A percentile compares a stretch with the other conserved stretches of the same genome.
These are phyloP conservation scores for Colletotrichum abscissum DNA, from an alignment of 2,329 filamentous ascomycete genomes.

Conservation along the genomic window DNA sequence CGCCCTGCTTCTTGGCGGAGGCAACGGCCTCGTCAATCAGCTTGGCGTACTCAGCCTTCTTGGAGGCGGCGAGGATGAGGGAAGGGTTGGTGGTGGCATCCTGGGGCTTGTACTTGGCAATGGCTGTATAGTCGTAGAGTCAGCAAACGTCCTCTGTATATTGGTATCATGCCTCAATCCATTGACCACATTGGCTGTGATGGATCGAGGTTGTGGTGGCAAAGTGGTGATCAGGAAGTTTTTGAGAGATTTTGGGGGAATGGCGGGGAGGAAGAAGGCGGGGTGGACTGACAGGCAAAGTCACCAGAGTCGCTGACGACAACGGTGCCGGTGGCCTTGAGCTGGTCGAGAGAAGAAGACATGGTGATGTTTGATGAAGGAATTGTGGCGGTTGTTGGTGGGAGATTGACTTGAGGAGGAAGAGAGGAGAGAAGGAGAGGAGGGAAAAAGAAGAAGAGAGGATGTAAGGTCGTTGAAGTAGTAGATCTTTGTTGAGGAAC, in stretches of 20 bases:
- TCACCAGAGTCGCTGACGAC: constrained; percentile 97
- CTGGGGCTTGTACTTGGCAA: constrained; percentile 99
- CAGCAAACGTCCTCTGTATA: constrained; percentile 10
- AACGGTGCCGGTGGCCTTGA: constrained; percentile 96
- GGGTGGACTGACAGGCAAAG: constrained; percentile 75
- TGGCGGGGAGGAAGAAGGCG: constrained; percentile 6
- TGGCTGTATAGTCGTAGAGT: constrained; percentile 67
- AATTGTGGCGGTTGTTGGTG: constrained; percentile 21
- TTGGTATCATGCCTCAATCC: neutral
- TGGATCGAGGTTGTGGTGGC: constrained; percentile 7
- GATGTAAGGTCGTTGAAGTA: constrained; percentile 26
- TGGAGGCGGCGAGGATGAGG: constrained; percentile 96
- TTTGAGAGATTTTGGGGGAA: constrained; percentile 15
- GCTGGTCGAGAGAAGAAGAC: constrained; percentile 92
- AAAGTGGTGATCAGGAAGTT: neutral
- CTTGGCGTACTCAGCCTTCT: constrained; percentile 96
- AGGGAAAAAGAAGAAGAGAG: constrained; percentile 20
- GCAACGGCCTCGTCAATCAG: constrained; percentile 87
- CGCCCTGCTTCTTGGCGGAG: constrained; percentile 83
- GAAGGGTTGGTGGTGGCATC: constrained; percentile 99
- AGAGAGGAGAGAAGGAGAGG: neutral
- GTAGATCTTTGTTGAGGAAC: constrained; percentile 14
- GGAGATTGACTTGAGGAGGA: constrained; percentile 8
- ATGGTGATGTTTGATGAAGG: constrained; percentile 59
- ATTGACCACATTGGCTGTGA: neutral